Conservation (phyloP, 257 asterid genomes). For the Agastache rugosa region DNA sequence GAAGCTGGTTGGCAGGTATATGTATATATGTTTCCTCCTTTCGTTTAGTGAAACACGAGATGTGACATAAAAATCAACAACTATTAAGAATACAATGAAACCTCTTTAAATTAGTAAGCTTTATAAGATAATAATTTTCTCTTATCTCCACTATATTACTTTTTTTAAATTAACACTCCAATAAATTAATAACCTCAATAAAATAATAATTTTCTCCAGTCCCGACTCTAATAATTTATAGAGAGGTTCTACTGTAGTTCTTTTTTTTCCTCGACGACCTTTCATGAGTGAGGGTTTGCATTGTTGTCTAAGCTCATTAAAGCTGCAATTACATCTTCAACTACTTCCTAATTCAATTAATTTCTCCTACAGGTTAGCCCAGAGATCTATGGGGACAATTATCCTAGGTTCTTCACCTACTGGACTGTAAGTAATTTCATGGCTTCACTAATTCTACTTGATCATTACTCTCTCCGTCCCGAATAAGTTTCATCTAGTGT, state of each 20-base stretch:
- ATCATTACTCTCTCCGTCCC: neutral
- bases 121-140: too few relatives aligned
- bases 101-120: too few relatives aligned
- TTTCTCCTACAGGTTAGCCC: conserved; percentile 76
- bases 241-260: too few relatives aligned
- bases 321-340: conserved; percentile 48
- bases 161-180: too few relatives aligned
- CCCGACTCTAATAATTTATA: too few relatives aligned
- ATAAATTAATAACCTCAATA: too few relatives aligned
- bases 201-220: too few relatives aligned
- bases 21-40: neutral
- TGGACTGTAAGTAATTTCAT: conserved; percentile 76
- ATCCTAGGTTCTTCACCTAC: conserved; percentile 87
- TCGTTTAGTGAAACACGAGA: neutral
- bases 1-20: conserved; percentile 93
- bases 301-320: conserved; percentile 35
- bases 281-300: neutral
- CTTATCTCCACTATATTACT: too few relatives aligned
- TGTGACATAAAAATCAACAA: neutral
- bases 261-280: too few relatives aligned
- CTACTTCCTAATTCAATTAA: conserved; percentile 48
- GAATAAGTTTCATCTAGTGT: too few relatives aligned
- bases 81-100: too few relatives aligned
- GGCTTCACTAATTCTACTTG: too few relatives aligned
- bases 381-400: conserved; percentile 87